Evolutionary conservation across 352 stramenopile genomes (phyloP).

Genomic region (Globisporangium viniferum): DNA sequence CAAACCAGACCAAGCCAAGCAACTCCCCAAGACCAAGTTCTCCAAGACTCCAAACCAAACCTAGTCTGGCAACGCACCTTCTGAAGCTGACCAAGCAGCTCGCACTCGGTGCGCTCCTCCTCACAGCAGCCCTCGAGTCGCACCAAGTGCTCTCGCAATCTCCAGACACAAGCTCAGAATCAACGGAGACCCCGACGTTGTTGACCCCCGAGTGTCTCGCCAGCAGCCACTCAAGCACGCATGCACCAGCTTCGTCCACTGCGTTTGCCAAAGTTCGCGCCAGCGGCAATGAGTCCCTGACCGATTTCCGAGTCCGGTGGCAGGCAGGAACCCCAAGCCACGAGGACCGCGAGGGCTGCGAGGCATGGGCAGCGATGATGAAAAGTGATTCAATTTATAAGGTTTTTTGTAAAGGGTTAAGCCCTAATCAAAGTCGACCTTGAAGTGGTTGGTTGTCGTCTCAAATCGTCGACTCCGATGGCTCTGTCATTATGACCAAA

Average conservation of each 20-base stretch:
- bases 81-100: background rate
- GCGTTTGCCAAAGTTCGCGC: background rate
- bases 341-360: background rate
- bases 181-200: too few relatives aligned
- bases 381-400: too few relatives aligned
- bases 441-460: too few relatives aligned
- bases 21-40: background rate
- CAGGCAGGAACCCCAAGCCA: background rate
- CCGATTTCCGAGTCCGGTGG: background rate
- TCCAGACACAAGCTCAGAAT: background rate
- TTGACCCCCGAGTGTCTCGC: too few relatives aligned
- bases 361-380: too few relatives aligned
- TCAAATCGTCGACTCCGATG: too few relatives aligned
- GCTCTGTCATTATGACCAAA: too few relatives aligned
- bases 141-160: background rate
- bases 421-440: too few relatives aligned
- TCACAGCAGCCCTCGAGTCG: background rate
- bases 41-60: background rate
- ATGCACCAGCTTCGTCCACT: background rate
- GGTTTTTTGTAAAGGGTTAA: too few relatives aligned
- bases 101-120: background rate
- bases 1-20: too few relatives aligned
- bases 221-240: background rate
- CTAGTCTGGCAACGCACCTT: background rate
- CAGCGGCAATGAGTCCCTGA: background rate